Conservation (phyloP, 768 basidiomycete genomes). For the Xerocomus potaroensis region DNA sequence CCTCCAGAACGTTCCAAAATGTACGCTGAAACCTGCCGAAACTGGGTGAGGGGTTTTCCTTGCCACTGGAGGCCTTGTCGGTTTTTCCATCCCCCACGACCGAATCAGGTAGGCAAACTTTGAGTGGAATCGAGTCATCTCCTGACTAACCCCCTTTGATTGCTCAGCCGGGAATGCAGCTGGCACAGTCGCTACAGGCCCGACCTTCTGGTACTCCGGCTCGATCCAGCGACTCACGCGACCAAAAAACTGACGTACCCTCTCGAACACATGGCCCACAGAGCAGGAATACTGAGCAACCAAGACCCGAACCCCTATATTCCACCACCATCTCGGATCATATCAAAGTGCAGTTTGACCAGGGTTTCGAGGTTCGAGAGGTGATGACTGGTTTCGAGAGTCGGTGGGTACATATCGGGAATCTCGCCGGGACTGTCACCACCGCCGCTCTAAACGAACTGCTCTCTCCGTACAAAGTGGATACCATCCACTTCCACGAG, state of each 20-base stretch:
- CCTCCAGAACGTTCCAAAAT: background rate
- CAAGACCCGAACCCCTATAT: slow-evolving; percentile 20
- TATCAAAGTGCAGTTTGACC: slow-evolving; percentile 50
- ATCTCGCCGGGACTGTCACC: slow-evolving; percentile 40
- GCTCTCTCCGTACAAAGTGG: slow-evolving; percentile 41
- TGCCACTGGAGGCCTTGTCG: background rate
- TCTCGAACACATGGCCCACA: slow-evolving; percentile 1
- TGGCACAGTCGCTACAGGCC: background rate
- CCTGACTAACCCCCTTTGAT: slow-evolving; percentile 1
- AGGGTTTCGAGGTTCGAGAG: slow-evolving; percentile 57
- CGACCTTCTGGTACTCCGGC: too few relatives aligned
- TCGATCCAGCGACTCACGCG: background rate
- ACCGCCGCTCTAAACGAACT: slow-evolving; percentile 34
- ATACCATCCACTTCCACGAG: slow-evolving; percentile 34
- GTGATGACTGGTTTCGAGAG: slow-evolving; percentile 69
- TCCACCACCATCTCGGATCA: slow-evolving; percentile 46
- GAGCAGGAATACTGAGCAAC: slow-evolving; percentile 1
- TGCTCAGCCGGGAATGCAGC: background rate
- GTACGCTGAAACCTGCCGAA: background rate
- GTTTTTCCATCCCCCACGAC: slow-evolving; percentile 9
- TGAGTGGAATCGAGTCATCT: background rate
- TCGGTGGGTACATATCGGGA: slow-evolving; percentile 51
- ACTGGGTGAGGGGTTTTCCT: background rate
- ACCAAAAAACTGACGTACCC: background rate
- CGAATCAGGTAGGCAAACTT: slow-evolving; percentile 7